Base-by-base conservation (phyloP, 495 filamentous ascomycete species). In the Penicillium subrubescens region DNA sequence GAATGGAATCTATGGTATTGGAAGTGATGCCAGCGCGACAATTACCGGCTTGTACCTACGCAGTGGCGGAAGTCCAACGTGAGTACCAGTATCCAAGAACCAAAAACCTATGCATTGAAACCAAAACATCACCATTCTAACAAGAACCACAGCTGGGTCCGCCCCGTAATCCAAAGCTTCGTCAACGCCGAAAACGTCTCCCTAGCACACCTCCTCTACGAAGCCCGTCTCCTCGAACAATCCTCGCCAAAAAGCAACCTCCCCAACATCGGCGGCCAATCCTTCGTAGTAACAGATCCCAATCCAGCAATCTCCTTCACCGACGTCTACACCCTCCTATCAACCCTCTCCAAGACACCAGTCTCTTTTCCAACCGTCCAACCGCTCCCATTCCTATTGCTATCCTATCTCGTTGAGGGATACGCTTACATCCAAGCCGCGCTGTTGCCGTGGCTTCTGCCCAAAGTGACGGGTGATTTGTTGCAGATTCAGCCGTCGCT, bases 1-100 rank as follows among this genome's bases (percentile, higher is more conserved):
- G 25, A 88, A 87, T 66, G 83, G 82, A 15, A 82, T 88, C 60
- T 87, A 87, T 57, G 86, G 86, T 15, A 79, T 86, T 57, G 84
- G 84, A 2, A 83, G 73, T 7, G 82, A 86, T 65, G 79, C 79
- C 34, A 83, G 69, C 53, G 64, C 59, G 27, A 69, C 81, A 0
- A 69, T 88, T 31, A 81, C 80, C 0, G 83, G 51, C 62, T 73
- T 66, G 60, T 82, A 74, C 66, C 68, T 73, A 27, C 63, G 67
- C 21, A 62, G 37, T 8, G 71, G 74, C 8, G 73, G 73, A 15
- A 65, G 51, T 61, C 80, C 83, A 54, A 80, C 79, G 71, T 75
- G 75, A 59, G 67, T 83, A 25, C 25, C 25, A 27, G 25, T 27
- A 27, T 4, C 25, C 4, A 27, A 27, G 25, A 27, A 14, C 5